These are phyloP conservation scores for Lactifluus volemus DNA, from an alignment of 768 basidiomycete genomes.

Conservation along the genomic window DNA sequence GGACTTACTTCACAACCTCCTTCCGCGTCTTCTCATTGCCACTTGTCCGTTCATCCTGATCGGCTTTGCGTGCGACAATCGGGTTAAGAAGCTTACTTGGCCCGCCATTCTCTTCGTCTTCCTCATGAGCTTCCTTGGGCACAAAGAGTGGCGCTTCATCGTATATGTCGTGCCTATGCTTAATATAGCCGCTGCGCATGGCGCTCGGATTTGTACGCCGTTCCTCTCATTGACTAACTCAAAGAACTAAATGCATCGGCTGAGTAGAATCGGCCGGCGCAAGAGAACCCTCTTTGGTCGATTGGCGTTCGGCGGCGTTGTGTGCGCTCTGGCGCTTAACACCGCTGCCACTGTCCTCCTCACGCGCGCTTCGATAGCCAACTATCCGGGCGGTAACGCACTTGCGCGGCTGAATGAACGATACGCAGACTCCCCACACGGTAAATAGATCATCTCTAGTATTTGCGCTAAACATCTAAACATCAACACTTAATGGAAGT, in stretches of 20 bases:
- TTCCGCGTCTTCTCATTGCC: slow-evolving; percentile 72
- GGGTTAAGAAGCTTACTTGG: slow-evolving; percentile 42
- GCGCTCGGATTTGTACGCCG: slow-evolving; percentile 49
- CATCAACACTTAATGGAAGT: slow-evolving; percentile 26
- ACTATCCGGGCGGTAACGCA: slow-evolving; percentile 88
- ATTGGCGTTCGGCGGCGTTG: slow-evolving; percentile 37
- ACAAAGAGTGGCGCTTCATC: slow-evolving; percentile 98
- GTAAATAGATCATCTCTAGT: slow-evolving; percentile 21
- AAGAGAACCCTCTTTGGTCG: slow-evolving; percentile 42
- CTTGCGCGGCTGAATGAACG: slow-evolving; percentile 51
- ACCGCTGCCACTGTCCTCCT: slow-evolving; percentile 42
- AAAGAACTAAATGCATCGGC: not conserved
- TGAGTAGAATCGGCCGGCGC: slow-evolving; percentile 35
- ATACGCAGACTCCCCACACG: slow-evolving; percentile 29
- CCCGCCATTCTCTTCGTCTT: slow-evolving; percentile 47
- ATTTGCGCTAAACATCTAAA: not conserved
- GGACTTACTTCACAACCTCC: slow-evolving; percentile 55
- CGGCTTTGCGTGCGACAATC: slow-evolving; percentile 39
- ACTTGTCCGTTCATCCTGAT: slow-evolving; percentile 53
- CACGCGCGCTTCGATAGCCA: slow-evolving; percentile 51
- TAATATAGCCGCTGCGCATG: slow-evolving; percentile 72
- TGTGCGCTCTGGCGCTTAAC: slow-evolving; percentile 48
- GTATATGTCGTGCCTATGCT: slow-evolving; percentile 77
- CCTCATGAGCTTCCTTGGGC: slow-evolving; percentile 67
- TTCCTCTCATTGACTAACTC: not conserved